These are phyloP conservation scores for Eucalyptus polyanthemos DNA, from an alignment of 345 rosid species.

Conservation along the genomic window DNA sequence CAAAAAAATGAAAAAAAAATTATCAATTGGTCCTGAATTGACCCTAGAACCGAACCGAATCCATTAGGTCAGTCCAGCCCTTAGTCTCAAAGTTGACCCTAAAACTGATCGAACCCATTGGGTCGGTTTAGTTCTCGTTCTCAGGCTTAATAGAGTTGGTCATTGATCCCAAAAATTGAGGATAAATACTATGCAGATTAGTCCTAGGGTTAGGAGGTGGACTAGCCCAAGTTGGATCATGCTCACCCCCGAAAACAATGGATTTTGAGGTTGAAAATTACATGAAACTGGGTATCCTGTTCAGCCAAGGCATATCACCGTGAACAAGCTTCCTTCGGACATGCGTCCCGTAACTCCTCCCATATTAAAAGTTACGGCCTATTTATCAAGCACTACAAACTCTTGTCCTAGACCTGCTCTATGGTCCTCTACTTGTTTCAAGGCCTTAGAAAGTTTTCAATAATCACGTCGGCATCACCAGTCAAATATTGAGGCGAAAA, in stretches of 20 bases:
- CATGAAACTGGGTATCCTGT: background rate
- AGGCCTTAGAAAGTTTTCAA: background rate
- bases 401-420: background rate
- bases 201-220: no score
- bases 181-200: accelerated
- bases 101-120: no score
- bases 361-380: background rate
- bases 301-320: background rate
- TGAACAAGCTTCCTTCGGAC: background rate
- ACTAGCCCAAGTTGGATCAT: accelerated
- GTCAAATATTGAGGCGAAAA: background rate
- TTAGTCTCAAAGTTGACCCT: no score
- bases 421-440: background rate
- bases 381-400: background rate
- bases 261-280: background rate
- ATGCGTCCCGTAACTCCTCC: background rate
- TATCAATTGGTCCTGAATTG: accelerated
- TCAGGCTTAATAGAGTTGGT: no score
- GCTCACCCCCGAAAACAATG: background rate
- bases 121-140: accelerated
- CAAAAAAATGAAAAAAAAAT: no score
- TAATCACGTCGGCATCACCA: background rate
- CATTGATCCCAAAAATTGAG: no score
- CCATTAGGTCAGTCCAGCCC: no score
- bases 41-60: no score